Evolutionary conservation across 2,329 filamentous ascomycete species (phyloP).

Genomic region (Curvularia sp.): DNA sequence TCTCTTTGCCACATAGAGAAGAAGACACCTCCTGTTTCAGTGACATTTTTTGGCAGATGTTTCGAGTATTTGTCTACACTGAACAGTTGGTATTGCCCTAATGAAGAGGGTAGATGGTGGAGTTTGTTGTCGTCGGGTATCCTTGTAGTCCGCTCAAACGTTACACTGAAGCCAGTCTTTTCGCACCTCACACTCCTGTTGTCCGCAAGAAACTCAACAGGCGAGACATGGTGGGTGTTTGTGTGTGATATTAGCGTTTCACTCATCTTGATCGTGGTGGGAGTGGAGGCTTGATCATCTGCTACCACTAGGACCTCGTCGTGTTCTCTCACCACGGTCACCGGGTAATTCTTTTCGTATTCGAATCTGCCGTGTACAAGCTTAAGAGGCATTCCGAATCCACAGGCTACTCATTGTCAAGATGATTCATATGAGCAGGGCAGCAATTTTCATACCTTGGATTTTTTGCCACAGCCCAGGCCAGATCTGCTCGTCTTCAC

Average conservation of each 20-base stretch:
- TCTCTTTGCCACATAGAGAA: constrained; percentile 9
- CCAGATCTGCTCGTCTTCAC: not conserved
- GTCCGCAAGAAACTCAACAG: not conserved
- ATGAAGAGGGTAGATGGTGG: not conserved
- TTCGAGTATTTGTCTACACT: not conserved
- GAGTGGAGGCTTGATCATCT: not conserved
- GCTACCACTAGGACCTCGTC: constrained; percentile 1
- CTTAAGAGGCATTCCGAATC: not conserved
- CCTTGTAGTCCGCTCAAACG: not conserved
- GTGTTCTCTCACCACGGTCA: not conserved
- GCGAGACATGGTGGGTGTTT: not conserved
- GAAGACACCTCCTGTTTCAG: not conserved
- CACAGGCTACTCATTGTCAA: not conserved
- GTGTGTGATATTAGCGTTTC: not conserved
- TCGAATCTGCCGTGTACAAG: not conserved
- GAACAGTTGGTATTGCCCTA: not conserved
- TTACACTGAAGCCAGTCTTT: not conserved
- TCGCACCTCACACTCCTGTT: not conserved
- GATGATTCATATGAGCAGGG: not conserved
- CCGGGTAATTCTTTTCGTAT: not conserved
- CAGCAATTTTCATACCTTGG: not conserved
- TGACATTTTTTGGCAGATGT: not conserved
- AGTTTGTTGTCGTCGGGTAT: constrained; percentile 6
- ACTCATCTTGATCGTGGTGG: not conserved
- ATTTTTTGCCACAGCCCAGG: not conserved